Base-by-base conservation (phyloP, 2,329 filamentous ascomycete species). In the Penicillium sp. region DNA sequence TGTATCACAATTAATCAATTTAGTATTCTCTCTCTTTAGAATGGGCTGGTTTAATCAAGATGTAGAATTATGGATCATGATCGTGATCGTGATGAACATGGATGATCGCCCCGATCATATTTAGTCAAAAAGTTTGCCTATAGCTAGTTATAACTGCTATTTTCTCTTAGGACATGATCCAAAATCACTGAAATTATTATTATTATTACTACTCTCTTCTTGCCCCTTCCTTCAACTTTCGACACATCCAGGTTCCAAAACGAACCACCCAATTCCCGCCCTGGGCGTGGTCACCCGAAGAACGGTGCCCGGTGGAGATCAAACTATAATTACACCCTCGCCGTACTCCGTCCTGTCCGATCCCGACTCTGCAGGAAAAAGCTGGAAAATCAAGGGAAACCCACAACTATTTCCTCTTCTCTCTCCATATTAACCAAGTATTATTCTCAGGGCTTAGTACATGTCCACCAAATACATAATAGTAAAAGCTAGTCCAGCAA, bases 201-300 rank as follows among this genome's bases (percentile, higher is more conserved):
- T 13, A 49, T 15, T 10, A 24, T 10, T 26, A 5, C 22, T 13
- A 28, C 9, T 47, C 22, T 45, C 13, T 7, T 15, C 10, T n/a
- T n/a, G 13, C 44, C 24, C 45, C 45, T 28, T 49, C 42, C 13
- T 45, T 26, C 42, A 13, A 24, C 5, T n/a, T 49, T 28, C 26
- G 28, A 9, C 24, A 47, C 22, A 24, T 15, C 24, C 44, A 47
- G 24, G 51, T 60, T 60, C 42, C 24, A 24, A 58, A 55, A 42
- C 42, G n/a, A 54, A 54, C 54, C 35, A 55, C 37, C 30, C 30
- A 35, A 53, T 53, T 53, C 40, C 53, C 53, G 17, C 47, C 24
- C 35, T 49, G 59, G 17, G 35, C 47, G 59, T 58, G 47, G 59
- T 58, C 50, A 55, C 49, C 59, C 59, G 47, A 42, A 60, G 44